Evolutionary conservation across 805 yeast species (phyloP), one percentile per base, ranked within the genome.

Genomic region (Saccharomycopsis babjevae): DNA sequence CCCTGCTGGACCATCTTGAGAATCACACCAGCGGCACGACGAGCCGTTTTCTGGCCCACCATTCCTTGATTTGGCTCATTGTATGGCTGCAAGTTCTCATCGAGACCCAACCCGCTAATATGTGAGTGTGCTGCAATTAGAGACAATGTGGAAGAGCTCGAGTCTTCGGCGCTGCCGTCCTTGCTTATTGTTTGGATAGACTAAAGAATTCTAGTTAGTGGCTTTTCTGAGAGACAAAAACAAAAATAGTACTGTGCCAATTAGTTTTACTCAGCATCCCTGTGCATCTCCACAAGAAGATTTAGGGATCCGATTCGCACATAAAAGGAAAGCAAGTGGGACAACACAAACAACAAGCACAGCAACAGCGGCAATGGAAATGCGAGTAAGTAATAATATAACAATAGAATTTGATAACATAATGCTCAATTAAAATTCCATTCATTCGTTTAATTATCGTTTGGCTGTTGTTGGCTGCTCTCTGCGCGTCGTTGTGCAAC

Each of bases 41-140:
- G 84, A 2, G 99, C 99, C 71, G 89, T 88, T 59, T 83, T 71
- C 77, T 94, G 99, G 38, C 99, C 99, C 57, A 94, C 98, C 96
- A 94, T 91, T 18, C 99, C 99, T 71, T 94, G 96, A 54, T 85
- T 78, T 43, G 86, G 79, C 58, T 82, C 88, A 60, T 88, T 82
- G 32, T 46, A 46, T 50, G 98, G 98, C 68, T 83, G 85, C 66
- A 96, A 79, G 68, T 85, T 83, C 65, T 91, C 97, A 73, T 93
- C 98, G 59, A 94, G 81, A n/a, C 99, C 99, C 36, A 94, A 80
- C 0, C 99, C 99, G 28, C 94, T 81, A 71, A 94, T 94, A 74
- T 94, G 99, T 5, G 97, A 91, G 73, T 94, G 99, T n/a, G 98
- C 97, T 1, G 98, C 97, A 61, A 91, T 86, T 67, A 91, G 79